phyloP scores from a whole-genome alignment of 2,329 filamentous ascomycete genomes.

The Cordyceps tenuipes region DNA sequence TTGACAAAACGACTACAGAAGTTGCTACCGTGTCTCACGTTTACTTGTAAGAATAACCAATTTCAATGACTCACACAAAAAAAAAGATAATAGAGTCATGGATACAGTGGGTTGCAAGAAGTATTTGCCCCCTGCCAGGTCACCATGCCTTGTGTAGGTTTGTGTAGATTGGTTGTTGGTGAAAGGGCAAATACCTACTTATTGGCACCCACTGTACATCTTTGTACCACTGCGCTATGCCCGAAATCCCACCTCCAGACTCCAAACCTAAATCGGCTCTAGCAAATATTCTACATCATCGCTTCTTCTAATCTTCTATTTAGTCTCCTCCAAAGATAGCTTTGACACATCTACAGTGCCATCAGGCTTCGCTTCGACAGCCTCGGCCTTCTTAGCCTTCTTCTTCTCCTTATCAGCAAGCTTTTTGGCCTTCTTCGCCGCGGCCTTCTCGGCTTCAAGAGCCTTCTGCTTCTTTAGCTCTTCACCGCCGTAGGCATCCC shows the following conservation, averaged over 20 bases:
- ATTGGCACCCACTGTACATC: too few relatives aligned
- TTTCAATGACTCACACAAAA: too few relatives aligned
- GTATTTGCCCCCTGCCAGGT: too few relatives aligned
- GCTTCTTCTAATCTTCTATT: background rate
- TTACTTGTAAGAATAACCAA: too few relatives aligned
- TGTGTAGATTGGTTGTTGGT: too few relatives aligned
- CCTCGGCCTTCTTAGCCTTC: constrained; percentile 32
- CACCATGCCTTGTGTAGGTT: too few relatives aligned
- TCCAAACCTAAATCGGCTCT: constrained; percentile 4
- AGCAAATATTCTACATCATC: constrained; percentile 1
- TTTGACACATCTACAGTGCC: constrained; percentile 3
- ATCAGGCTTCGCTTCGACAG: constrained; percentile 15
- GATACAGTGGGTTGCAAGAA: too few relatives aligned
- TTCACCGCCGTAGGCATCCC: constrained; percentile 60
- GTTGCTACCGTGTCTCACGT: too few relatives aligned
- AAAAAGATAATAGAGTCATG: too few relatives aligned
- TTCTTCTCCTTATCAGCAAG: constrained; percentile 41
- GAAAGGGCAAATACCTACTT: too few relatives aligned
- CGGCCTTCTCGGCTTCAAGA: constrained; percentile 40
- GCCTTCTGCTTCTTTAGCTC: constrained; percentile 62
- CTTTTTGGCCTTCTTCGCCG: constrained; percentile 43
- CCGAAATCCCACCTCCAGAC: constrained; percentile 8
- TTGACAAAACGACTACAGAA: too few relatives aligned
- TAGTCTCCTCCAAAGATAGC: constrained; percentile 7
- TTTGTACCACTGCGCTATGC: constrained; percentile 3